A percentile compares a stretch with the other conserved stretches of the same genome.
Evolutionary conservation across 441 rosid species (phyloP).

Genomic region (Breynia disticha): DNA sequence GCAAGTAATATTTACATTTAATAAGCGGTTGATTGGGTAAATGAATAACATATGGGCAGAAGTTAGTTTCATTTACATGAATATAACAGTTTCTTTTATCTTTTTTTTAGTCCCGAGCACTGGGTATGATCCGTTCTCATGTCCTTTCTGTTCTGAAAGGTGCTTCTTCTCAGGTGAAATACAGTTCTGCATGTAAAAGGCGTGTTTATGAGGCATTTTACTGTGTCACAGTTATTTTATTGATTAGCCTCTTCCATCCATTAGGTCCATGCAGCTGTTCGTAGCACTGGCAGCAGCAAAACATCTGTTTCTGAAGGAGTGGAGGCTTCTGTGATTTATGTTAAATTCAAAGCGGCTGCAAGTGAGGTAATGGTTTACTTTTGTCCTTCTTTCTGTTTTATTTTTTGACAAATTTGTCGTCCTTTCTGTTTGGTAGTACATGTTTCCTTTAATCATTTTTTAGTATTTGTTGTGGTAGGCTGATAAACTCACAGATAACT

Average conservation of each 20-base stretch:
- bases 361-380: conserved; percentile 49
- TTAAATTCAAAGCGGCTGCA: conserved; percentile 96
- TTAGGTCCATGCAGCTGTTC: conserved; percentile 82
- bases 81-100: conserved; percentile 10
- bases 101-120: conserved; percentile 75
- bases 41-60: conserved; percentile 4
- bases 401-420: too few species aligned
- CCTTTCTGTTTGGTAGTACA: conserved; percentile 3
- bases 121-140: conserved; percentile 88
- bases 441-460: background rate
- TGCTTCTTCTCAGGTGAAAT: conserved; percentile 79
- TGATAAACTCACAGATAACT: background rate
- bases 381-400: conserved; percentile 10
- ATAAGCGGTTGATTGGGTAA: conserved; percentile 4
- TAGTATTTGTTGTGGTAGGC: background rate
- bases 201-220: background rate
- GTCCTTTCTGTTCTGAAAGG: conserved; percentile 77
- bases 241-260: conserved; percentile 15
- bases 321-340: conserved; percentile 89
- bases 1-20: conserved; percentile 6
- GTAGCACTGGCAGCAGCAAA: conserved; percentile 57
- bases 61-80: conserved; percentile 1
- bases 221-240: conserved; percentile 12
- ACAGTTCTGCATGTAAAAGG: conserved; percentile 14
- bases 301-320: conserved; percentile 83